A percentile compares a stretch with the other conserved stretches of the same genome.
These are phyloP conservation scores for Picochlorum sp. DNA, from an alignment of 139 green algal species.

Conservation along the genomic window DNA sequence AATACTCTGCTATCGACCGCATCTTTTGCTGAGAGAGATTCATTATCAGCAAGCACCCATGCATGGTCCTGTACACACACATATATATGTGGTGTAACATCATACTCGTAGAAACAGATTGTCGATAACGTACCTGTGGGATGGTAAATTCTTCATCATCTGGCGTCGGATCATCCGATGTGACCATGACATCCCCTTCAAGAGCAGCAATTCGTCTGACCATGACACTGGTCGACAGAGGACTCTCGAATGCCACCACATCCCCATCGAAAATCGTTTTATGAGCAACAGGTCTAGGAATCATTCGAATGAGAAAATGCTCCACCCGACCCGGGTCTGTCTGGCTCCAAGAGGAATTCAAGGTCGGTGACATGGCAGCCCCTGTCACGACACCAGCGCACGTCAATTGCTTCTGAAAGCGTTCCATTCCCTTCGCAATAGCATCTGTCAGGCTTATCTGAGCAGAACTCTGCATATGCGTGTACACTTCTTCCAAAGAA, in stretches of 20 bases:
- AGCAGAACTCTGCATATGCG: slow-evolving; percentile 10
- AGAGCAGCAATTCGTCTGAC: slow-evolving; percentile 68
- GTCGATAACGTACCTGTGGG: neutral
- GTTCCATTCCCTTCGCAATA: slow-evolving; percentile 26
- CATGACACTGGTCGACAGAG: slow-evolving; percentile 24
- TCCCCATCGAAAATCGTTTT: slow-evolving; percentile 42
- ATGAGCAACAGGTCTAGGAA: slow-evolving; percentile 34
- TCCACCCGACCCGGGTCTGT: slow-evolving; percentile 33
- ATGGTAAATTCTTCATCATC: slow-evolving; percentile 8
- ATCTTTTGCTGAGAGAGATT: slow-evolving; percentile 35
- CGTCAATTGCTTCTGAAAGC: slow-evolving; percentile 31
- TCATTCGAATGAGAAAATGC: slow-evolving; percentile 46
- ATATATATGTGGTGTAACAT: too few relatives aligned
- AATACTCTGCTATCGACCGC: slow-evolving; percentile 58
- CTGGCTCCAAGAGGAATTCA: slow-evolving; percentile 33
- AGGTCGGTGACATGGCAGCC: slow-evolving; percentile 45
- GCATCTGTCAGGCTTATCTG: slow-evolving; percentile 8
- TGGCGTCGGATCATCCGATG: slow-evolving; percentile 4
- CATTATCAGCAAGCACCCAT: slow-evolving; percentile 81
- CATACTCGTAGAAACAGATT: too few relatives aligned
- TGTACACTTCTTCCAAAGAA: slow-evolving; percentile 6
- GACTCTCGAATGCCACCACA: slow-evolving; percentile 46
- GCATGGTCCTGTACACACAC: slow-evolving; percentile 44
- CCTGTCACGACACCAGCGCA: slow-evolving; percentile 24
- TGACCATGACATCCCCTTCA: slow-evolving; percentile 60